Evolutionary conservation across 352 stramenopile species (phyloP).

Genomic region (Phytophthora citrophthora): DNA sequence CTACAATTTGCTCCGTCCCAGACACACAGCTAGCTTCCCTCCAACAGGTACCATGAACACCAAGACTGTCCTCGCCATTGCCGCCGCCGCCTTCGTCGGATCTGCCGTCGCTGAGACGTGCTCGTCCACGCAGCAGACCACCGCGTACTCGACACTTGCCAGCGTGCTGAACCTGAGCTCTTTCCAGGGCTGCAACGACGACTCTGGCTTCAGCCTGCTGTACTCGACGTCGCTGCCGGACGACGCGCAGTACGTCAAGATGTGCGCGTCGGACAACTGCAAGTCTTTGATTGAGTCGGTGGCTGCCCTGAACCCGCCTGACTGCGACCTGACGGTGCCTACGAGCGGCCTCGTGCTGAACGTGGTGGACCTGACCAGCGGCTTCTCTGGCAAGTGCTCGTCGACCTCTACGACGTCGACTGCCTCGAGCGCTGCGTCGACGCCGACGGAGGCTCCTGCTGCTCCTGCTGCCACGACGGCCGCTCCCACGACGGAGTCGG

Average conservation of each 20-base stretch:
- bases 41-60: slow-evolving; percentile 36
- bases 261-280: slow-evolving; percentile 40
- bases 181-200: slow-evolving; percentile 30
- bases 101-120: slow-evolving; percentile 19
- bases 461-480: slow-evolving; percentile 8
- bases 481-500: slow-evolving; percentile 1
- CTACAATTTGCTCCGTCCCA: slow-evolving; percentile 21
- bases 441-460: slow-evolving; percentile 2
- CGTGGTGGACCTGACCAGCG: slow-evolving; percentile 30
- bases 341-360: slow-evolving; percentile 40
- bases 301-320: slow-evolving; percentile 24
- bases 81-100: slow-evolving; percentile 23
- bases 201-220: slow-evolving; percentile 43
- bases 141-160: slow-evolving; percentile 38
- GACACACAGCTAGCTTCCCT: slow-evolving; percentile 5
- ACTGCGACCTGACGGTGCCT: slow-evolving; percentile 42
- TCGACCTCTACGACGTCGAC: slow-evolving; percentile 13
- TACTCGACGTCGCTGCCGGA: slow-evolving; percentile 34
- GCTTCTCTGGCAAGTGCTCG: slow-evolving; percentile 30
- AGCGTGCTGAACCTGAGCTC: slow-evolving; percentile 28
- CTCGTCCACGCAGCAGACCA: slow-evolving; percentile 26
- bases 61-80: slow-evolving; percentile 26
- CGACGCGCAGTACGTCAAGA: slow-evolving; percentile 33
- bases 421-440: slow-evolving; percentile 1
- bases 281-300: slow-evolving; percentile 30